Evolutionary conservation across 768 basidiomycete genomes (phyloP).

Genomic region (Mycena belliarum): DNA sequence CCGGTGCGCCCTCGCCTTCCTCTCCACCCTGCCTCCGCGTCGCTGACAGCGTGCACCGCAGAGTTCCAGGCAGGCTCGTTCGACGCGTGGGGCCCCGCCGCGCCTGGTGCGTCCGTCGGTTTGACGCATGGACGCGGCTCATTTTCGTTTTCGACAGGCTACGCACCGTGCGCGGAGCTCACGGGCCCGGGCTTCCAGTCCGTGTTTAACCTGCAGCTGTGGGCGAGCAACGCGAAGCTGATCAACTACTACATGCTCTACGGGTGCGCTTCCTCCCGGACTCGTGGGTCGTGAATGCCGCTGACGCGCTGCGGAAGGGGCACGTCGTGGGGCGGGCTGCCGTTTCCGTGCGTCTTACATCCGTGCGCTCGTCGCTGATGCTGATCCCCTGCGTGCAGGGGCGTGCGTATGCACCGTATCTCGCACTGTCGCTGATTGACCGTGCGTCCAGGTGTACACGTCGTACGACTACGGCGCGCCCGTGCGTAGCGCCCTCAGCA

Average conservation of each 20-base stretch:
- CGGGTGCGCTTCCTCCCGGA: constrained; percentile 45
- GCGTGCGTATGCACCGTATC: no score
- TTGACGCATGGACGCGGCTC: no score
- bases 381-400: no score
- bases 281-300: no score
- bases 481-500: constrained; percentile 27
- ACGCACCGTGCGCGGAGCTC: constrained; percentile 61
- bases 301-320: constrained; percentile 46
- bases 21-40: no score
- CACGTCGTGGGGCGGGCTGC: constrained; percentile 82
- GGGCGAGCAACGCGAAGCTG: constrained; percentile 81
- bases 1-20: constrained; percentile 39
- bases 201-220: constrained; percentile 77
- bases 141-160: constrained; percentile 43
- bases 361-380: not conserved
- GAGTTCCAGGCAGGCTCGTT: constrained; percentile 77
- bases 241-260: constrained; percentile 87
- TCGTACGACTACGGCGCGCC: constrained; percentile 85
- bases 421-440: not conserved
- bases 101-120: constrained; percentile 48
- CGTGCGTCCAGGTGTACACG: constrained; percentile 19
- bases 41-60: not conserved
- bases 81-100: constrained; percentile 78
- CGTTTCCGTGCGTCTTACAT: constrained; percentile 59
- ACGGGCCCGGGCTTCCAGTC: constrained; percentile 76